Evolutionary conservation across 2,329 filamentous ascomycete genomes (phyloP).

Genomic region (Verruconis gallopava): DNA sequence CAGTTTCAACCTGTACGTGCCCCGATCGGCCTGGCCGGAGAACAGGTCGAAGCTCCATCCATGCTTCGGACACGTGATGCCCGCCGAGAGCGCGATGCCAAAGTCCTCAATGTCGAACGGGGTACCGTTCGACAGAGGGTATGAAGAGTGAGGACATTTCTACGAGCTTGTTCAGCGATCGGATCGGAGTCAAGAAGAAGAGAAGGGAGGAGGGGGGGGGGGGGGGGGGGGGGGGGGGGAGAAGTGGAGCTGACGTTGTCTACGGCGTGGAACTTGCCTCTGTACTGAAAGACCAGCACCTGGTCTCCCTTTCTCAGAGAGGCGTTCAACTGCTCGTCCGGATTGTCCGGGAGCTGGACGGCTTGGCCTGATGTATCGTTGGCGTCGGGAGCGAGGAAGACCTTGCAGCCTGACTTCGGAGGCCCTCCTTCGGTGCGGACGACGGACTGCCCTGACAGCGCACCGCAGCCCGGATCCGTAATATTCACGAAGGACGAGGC

Average conservation of each 20-base stretch:
- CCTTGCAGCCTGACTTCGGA: constrained; percentile 3
- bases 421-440: neutral
- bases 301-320: constrained; percentile 35
- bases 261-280: constrained; percentile 51
- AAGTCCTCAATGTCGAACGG: constrained; percentile 65
- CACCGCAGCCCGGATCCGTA: neutral
- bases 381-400: neutral
- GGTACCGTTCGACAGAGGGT: constrained; percentile 48
- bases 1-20: constrained; percentile 36
- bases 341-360: neutral
- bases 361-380: neutral
- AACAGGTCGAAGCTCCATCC: constrained; percentile 59
- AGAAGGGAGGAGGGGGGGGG: too few species aligned
- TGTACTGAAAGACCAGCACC: constrained; percentile 52
- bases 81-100: constrained; percentile 48
- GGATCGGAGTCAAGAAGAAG: neutral
- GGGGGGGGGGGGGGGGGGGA: too few species aligned
- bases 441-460: neutral
- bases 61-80: constrained; percentile 55
- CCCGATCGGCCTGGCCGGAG: constrained; percentile 48
- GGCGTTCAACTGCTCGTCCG: neutral
- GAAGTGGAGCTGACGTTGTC: constrained; percentile 48
- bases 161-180: neutral
- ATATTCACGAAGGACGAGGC: constrained; percentile 4
- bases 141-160: constrained; percentile 53